Conservation (phyloP, 1,284 basidiomycete species). For the Erythrobasidium hasegawianum region DNA sequence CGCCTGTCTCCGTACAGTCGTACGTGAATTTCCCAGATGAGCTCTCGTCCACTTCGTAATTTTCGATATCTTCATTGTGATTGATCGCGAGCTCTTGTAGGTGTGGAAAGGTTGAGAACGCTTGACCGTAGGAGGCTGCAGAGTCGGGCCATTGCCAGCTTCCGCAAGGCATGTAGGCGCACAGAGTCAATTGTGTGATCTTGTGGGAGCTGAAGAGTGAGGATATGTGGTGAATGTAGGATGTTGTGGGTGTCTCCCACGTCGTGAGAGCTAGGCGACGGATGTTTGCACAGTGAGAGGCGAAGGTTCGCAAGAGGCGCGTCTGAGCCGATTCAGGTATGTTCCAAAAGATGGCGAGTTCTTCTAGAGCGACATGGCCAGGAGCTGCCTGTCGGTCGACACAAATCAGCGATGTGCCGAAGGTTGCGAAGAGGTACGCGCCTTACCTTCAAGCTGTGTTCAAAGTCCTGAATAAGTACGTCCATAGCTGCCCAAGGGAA, state of each 20-base stretch:
- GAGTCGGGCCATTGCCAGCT: constrained; percentile 15
- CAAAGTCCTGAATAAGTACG: not conserved
- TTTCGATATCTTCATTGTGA: constrained; percentile 13
- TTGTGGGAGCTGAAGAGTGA: not conserved
- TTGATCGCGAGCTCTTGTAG: constrained; percentile 10
- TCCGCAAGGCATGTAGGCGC: constrained; percentile 6
- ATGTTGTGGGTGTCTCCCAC: not conserved
- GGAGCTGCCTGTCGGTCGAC: not conserved
- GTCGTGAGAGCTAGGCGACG: not conserved
- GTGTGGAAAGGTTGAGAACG: constrained; percentile 3
- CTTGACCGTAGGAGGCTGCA: not conserved
- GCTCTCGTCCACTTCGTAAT: not conserved
- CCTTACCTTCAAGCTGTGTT: not conserved
- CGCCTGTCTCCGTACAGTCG: constrained; percentile 2
- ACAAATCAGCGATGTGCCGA: too few relatives aligned
- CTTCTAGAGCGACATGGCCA: not conserved
- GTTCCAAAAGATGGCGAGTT: constrained; percentile 12
- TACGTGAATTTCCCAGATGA: constrained; percentile 10
- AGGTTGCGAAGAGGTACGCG: too few relatives aligned
- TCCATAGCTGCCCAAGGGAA: not conserved
- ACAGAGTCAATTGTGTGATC: constrained; percentile 11
- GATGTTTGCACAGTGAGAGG: not conserved
- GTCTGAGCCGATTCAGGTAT: not conserved
- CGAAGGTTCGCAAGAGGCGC: not conserved
- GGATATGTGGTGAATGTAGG: not conserved